Evolutionary conservation across 1,284 basidiomycete genomes (phyloP).

Genomic region (Cutaneotrichosporon dermatis): DNA sequence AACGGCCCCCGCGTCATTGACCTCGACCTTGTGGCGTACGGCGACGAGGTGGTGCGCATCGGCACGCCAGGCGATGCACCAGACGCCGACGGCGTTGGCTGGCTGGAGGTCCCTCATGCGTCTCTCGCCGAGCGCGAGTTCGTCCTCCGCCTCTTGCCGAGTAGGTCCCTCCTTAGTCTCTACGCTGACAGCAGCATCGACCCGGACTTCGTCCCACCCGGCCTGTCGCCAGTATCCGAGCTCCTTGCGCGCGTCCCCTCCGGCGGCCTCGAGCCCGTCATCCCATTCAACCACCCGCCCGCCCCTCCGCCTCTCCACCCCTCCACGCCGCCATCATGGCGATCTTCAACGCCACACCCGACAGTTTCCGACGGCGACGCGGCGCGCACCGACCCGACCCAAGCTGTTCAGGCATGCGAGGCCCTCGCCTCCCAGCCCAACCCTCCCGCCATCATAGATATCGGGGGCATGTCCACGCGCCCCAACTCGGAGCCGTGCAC

Average conservation of each 20-base stretch:
- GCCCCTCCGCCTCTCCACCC: constrained; percentile 50
- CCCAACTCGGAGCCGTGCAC: constrained; percentile 66
- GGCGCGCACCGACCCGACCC: constrained; percentile 24
- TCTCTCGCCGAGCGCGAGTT: constrained; percentile 81
- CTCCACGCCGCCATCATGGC: constrained; percentile 71
- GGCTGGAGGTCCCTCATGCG: constrained; percentile 80
- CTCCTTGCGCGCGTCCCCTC: constrained; percentile 58
- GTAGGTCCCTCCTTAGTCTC: too few relatives aligned
- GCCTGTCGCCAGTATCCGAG: constrained; percentile 51
- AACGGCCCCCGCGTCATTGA: constrained; percentile 90
- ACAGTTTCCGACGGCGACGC: constrained; percentile 88
- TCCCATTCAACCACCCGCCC: constrained; percentile 50
- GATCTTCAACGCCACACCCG: constrained; percentile 90
- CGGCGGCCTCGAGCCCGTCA: constrained; percentile 55
- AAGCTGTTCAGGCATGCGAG: constrained; percentile 29
- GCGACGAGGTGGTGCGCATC: constrained; percentile 60
- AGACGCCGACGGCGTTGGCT: constrained; percentile 54
- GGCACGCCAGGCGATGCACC: constrained; percentile 47
- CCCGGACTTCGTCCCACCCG: constrained; percentile 64
- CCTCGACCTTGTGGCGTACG: constrained; percentile 83
- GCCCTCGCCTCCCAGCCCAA: constrained; percentile 18
- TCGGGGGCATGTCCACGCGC: constrained; percentile 91
- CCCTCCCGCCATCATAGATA: constrained; percentile 69
- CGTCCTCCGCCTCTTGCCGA: constrained; percentile 79
- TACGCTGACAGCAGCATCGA: constrained; percentile 35